phyloP scores from a whole-genome alignment of 1,284 basidiomycete species.

The Pholiota adiposa region DNA sequence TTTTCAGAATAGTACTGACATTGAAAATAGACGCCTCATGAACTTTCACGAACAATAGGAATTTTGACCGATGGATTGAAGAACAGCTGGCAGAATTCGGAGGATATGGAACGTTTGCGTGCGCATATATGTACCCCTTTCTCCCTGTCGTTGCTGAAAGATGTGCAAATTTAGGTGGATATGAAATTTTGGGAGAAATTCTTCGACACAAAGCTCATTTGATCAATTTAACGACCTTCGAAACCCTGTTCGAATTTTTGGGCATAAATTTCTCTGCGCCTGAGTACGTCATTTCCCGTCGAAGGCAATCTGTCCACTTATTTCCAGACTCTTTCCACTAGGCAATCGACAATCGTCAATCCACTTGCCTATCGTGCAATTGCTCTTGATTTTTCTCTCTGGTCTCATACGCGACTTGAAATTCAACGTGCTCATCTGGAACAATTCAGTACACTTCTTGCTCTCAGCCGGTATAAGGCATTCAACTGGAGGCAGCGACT shows the following conservation, averaged over 20 bases:
- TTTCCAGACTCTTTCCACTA: constrained; percentile 36
- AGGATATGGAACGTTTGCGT: constrained; percentile 89
- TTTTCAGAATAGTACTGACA: constrained; percentile 4
- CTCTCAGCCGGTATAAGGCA: constrained; percentile 69
- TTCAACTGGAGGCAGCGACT: constrained; percentile 78
- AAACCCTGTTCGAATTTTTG: constrained; percentile 82
- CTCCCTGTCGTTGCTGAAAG: constrained; percentile 12
- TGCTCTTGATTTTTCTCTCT: constrained; percentile 90
- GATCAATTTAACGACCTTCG: constrained; percentile 78
- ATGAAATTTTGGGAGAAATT: constrained; percentile 83
- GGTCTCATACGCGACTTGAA: constrained; percentile 62
- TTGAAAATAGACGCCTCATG: constrained; percentile 61
- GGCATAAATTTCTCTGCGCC: constrained; percentile 84
- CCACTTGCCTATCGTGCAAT: constrained; percentile 82
- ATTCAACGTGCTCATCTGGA: constrained; percentile 81
- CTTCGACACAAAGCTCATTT: constrained; percentile 75
- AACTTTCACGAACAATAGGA: constrained; percentile 72
- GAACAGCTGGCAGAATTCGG: constrained; percentile 90
- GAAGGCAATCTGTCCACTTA: neutral
- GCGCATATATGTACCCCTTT: constrained; percentile 26
- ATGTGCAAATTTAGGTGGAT: constrained; percentile 68
- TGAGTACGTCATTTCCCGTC: constrained; percentile 55
- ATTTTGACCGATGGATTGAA: constrained; percentile 80
- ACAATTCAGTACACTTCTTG: constrained; percentile 79
- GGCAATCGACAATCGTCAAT: constrained; percentile 83